Evolutionary conservation across 345 rosid species (phyloP).

Genomic region (Euclidium syriacum): DNA sequence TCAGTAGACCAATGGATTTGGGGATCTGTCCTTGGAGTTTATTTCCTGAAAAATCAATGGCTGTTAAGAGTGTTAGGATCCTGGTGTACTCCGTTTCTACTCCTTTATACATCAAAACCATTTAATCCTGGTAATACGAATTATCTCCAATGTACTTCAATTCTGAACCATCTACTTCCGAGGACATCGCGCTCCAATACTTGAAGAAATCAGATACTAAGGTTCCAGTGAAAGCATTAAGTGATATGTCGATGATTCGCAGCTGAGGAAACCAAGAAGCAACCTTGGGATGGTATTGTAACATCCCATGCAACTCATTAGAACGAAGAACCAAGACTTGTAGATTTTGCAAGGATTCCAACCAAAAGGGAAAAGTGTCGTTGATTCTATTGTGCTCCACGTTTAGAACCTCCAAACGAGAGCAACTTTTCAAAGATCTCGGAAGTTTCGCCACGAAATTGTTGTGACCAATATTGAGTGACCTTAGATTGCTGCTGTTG

Average conservation of each 20-base stretch:
- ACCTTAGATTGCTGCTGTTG: conserved; percentile 2
- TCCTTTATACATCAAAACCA: conserved; percentile 1
- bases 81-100: neutral
- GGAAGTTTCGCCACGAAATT: conserved; percentile 21
- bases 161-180: neutral
- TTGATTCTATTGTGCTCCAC: conserved; percentile 30
- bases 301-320: conserved; percentile 27
- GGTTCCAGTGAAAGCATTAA: conserved; percentile 15
- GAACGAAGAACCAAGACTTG: conserved; percentile 37
- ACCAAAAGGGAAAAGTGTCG: conserved; percentile 33
- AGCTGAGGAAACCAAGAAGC: conserved; percentile 24
- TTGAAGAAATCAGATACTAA: neutral
- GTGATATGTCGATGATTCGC: conserved; percentile 38
- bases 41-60: neutral
- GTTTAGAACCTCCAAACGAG: conserved; percentile 31
- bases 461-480: conserved; percentile 24
- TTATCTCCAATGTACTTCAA: neutral
- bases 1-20: neutral
- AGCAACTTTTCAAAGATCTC: conserved; percentile 28
- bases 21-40: neutral
- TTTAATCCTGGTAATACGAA: neutral
- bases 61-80: neutral
- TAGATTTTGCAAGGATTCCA: conserved; percentile 21
- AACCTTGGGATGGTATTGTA: neutral
- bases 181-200: neutral